phyloP scores from a whole-genome alignment of 495 filamentous ascomycete species.

The Parachaetomium inaequale region DNA sequence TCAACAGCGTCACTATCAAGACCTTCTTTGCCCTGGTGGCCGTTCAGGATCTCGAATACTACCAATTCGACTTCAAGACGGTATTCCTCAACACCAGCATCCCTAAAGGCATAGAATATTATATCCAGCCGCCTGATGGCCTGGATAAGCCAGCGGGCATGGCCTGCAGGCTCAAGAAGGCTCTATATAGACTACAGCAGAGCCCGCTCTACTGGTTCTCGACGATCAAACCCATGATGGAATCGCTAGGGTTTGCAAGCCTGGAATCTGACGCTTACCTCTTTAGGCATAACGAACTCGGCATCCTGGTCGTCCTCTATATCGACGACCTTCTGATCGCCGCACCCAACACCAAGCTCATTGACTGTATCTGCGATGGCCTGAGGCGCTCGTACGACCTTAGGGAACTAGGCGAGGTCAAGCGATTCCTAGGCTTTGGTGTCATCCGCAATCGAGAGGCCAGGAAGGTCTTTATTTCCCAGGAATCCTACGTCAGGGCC shows the following conservation, averaged over 20 bases:
- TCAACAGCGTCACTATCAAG: neutral
- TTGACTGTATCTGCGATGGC: neutral
- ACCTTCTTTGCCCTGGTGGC: conserved; percentile 1
- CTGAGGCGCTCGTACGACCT: neutral
- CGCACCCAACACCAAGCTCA: neutral
- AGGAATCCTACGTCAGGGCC: neutral
- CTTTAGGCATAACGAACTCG: neutral
- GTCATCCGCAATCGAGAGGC: neutral
- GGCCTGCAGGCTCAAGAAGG: conserved; percentile 5
- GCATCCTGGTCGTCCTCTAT: conserved; percentile 1
- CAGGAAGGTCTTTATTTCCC: neutral
- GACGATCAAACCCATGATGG: neutral
- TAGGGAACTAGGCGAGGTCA: conserved; percentile 4
- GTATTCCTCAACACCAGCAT: conserved; percentile 7
- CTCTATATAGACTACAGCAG: neutral
- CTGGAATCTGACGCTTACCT: neutral
- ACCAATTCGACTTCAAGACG: conserved; percentile 14
- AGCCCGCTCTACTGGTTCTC: conserved; percentile 15
- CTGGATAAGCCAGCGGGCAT: neutral
- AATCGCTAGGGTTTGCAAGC: neutral
- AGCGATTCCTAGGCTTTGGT: conserved; percentile 9
- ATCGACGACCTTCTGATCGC: conserved; percentile 7
- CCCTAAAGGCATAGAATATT: neutral
- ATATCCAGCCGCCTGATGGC: neutral
- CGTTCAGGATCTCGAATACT: neutral